Percentiles rank a stretch among this genome's conserved stretches.
These are phyloP conservation scores for Trametes polyzona DNA, from an alignment of 1,284 basidiomycete genomes.

Conservation along the genomic window DNA sequence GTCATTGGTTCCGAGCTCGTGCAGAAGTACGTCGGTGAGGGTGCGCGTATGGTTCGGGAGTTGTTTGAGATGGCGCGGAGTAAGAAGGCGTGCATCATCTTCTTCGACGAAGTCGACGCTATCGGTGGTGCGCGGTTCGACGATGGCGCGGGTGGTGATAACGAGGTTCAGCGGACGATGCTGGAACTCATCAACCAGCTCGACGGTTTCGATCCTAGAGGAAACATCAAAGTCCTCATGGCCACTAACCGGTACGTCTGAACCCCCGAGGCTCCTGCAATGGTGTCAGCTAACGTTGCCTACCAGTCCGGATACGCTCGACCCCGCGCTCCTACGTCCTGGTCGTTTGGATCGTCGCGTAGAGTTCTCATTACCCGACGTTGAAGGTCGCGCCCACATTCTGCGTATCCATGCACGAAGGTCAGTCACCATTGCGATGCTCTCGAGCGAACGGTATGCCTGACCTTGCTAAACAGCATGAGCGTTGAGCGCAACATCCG, in stretches of 20 bases:
- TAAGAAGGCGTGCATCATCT: slow-evolving; percentile 99
- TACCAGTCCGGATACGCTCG: slow-evolving; percentile 92
- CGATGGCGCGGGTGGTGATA: slow-evolving; percentile 98
- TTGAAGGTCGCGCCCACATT: slow-evolving; percentile 96
- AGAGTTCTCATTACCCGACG: slow-evolving; percentile 95
- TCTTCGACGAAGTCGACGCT: slow-evolving; percentile 98
- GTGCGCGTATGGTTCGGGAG: slow-evolving; percentile 98
- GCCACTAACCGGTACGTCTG: slow-evolving; percentile 88
- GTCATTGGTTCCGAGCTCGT: slow-evolving; percentile 99
- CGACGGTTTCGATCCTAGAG: slow-evolving; percentile 97
- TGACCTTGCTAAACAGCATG: slow-evolving; percentile 66
- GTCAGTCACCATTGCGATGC: slow-evolving; percentile 44
- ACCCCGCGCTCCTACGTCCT: slow-evolving; percentile 95
- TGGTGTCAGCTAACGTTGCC: slow-evolving; percentile 7
- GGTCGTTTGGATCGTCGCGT: slow-evolving; percentile 96
- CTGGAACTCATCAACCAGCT: slow-evolving; percentile 98
- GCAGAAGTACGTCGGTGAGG: slow-evolving; percentile 99
- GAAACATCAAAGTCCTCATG: slow-evolving; percentile 99
- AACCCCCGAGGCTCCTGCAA: not conserved
- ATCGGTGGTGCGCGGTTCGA: slow-evolving; percentile 99
- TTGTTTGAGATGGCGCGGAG: slow-evolving; percentile 99
- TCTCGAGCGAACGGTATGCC: not conserved
- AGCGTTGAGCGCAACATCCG: slow-evolving; percentile 97
- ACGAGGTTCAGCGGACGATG: slow-evolving; percentile 99
- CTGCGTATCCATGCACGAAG: slow-evolving; percentile 96